phyloP scores from a whole-genome alignment of 2,329 filamentous ascomycete species.

The Xylariaceae sp. region DNA sequence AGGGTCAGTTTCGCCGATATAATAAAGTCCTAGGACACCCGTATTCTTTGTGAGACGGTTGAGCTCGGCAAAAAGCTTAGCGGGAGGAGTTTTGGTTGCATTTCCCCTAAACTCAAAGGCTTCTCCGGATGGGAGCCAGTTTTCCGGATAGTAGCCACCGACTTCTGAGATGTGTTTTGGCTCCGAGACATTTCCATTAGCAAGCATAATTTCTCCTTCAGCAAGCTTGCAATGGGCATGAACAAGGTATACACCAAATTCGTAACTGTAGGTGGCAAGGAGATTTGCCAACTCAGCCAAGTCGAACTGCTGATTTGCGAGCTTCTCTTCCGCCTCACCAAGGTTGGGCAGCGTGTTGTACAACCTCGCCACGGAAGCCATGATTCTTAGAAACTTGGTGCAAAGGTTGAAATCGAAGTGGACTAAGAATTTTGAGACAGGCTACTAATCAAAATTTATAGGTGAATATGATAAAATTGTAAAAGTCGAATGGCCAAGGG shows the following conservation, averaged over 20 bases:
- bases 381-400: too few species aligned
- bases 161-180: neutral
- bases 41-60: neutral
- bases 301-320: neutral
- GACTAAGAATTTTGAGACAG: too few species aligned
- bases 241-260: neutral
- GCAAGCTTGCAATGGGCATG: neutral
- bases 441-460: too few species aligned
- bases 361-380: neutral
- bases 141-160: neutral
- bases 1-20: neutral
- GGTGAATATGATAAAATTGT: too few species aligned
- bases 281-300: neutral
- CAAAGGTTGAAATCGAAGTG: too few species aligned
- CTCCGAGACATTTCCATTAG: neutral
- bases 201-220: neutral
- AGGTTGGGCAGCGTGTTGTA: neutral
- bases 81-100: neutral
- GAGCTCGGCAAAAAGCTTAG: neutral
- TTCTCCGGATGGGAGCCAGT: neutral
- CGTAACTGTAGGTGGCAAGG: neutral
- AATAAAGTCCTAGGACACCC: neutral
- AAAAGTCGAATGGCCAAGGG: too few species aligned
- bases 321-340: neutral
- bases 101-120: neutral